These are phyloP conservation scores for Fusarium armeniacum DNA, from an alignment of 2,329 filamentous ascomycete genomes.

Conservation along the genomic window DNA sequence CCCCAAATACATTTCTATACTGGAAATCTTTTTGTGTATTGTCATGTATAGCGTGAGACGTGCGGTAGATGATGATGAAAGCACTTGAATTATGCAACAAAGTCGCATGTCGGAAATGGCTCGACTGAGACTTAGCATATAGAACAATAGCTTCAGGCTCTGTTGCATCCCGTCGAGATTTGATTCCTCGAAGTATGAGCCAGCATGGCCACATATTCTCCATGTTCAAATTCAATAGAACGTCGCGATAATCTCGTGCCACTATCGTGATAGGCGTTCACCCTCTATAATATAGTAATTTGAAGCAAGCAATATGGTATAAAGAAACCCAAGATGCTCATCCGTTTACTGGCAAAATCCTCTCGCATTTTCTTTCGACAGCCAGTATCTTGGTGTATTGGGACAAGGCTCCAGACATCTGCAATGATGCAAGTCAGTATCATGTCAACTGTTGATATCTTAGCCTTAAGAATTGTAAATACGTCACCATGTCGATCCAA, in stretches of 20 bases:
- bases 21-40: not conserved
- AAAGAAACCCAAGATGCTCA: not conserved
- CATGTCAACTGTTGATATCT: rapidly evolving
- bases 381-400: slow-evolving; percentile 4
- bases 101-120: no score
- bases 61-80: not conserved
- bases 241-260: no score
- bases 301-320: not conserved
- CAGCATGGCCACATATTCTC: not conserved
- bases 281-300: not conserved
- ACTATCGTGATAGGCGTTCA: not conserved
- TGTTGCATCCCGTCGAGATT: not conserved
- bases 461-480: not conserved
- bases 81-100: not conserved
- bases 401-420: slow-evolving; percentile 13
- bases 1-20: no score
- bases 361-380: slow-evolving; percentile 25
- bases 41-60: no score
- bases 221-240: no score
- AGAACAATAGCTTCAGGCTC: not conserved
- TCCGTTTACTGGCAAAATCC: slow-evolving; percentile 6
- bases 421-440: rapidly evolving
- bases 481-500: slow-evolving; percentile 18
- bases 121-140: not conserved
- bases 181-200: not conserved